A percentile compares a stretch with the other conserved stretches of the same genome.
Conservation (phyloP, 139 green algal genomes). For the Cymbomonas tetramitiformis region DNA sequence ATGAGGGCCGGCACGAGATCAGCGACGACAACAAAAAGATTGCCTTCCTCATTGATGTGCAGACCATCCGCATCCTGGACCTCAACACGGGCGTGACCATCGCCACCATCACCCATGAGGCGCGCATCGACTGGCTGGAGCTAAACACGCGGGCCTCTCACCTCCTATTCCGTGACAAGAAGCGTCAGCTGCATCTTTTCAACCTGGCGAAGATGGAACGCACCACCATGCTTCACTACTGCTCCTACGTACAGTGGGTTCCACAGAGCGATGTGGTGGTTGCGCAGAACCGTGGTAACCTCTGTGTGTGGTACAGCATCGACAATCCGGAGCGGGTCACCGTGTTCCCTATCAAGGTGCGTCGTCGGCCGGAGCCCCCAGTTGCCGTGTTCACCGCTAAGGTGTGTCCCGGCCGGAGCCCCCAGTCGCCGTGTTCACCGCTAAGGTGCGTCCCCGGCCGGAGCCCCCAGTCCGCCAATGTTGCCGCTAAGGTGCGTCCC, state of each 20-base stretch:
- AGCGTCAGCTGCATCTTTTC: slow-evolving; percentile 52
- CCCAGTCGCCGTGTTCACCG: too few species aligned
- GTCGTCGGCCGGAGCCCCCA: too few species aligned
- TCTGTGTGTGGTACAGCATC: slow-evolving; percentile 73
- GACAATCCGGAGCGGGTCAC: slow-evolving; percentile 43
- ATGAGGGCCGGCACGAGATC: slow-evolving; percentile 9
- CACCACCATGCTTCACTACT: slow-evolving; percentile 53
- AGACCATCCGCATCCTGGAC: slow-evolving; percentile 58
- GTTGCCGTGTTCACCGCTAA: too few species aligned
- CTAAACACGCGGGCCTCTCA: slow-evolving; percentile 58
- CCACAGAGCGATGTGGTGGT: slow-evolving; percentile 60
- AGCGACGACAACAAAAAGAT: slow-evolving; percentile 35
- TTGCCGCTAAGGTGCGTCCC: too few species aligned
- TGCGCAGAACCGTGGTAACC: slow-evolving; percentile 47
- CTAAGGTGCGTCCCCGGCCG: too few species aligned
- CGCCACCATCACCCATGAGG: slow-evolving; percentile 50
- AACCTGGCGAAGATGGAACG: slow-evolving; percentile 46
- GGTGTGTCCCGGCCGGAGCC: too few species aligned
- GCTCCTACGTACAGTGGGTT: slow-evolving; percentile 63
- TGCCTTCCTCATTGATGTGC: slow-evolving; percentile 62
- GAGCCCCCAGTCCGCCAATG: too few species aligned
- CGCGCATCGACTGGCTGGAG: slow-evolving; percentile 60
- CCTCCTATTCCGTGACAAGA: slow-evolving; percentile 72
- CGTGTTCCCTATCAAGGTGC: slow-evolving; percentile 55
- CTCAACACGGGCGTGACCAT: slow-evolving; percentile 27